These are phyloP conservation scores for Russula emetica DNA, from an alignment of 768 basidiomycete species.

Conservation along the genomic window DNA sequence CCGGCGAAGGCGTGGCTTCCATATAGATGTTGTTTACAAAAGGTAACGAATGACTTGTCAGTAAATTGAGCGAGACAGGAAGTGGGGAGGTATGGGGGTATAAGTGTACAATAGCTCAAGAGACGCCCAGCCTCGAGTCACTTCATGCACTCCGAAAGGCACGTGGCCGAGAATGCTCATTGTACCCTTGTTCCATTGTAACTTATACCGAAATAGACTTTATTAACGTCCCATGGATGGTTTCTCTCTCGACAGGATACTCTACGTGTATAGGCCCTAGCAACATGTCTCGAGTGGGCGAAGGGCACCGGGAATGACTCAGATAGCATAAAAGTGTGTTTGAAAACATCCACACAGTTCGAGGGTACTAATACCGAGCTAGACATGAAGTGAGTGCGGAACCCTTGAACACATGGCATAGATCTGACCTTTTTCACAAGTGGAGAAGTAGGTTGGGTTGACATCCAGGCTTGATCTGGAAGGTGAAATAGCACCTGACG, in stretches of 20 bases:
- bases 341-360: neutral
- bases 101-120: slow-evolving; percentile 4
- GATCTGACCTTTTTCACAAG: neutral
- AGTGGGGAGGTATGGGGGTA: slow-evolving; percentile 5
- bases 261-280: neutral
- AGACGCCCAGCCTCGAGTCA: neutral
- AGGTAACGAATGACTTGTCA: slow-evolving; percentile 11
- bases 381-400: neutral
- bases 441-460: neutral
- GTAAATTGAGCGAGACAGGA: neutral
- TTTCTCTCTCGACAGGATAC: neutral
- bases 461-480: neutral
- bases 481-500: neutral
- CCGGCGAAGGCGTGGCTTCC: slow-evolving; percentile 21
- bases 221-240: neutral
- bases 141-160: neutral
- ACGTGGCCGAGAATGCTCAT: slow-evolving; percentile 3
- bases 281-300: neutral
- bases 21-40: slow-evolving; percentile 17
- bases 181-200: neutral
- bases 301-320: too few species aligned
- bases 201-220: too few species aligned
- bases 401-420: neutral
- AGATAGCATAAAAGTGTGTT: neutral
- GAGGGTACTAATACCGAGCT: neutral